phyloP scores from a whole-genome alignment of 75 land plant genomes.

The Picea glauca region DNA sequence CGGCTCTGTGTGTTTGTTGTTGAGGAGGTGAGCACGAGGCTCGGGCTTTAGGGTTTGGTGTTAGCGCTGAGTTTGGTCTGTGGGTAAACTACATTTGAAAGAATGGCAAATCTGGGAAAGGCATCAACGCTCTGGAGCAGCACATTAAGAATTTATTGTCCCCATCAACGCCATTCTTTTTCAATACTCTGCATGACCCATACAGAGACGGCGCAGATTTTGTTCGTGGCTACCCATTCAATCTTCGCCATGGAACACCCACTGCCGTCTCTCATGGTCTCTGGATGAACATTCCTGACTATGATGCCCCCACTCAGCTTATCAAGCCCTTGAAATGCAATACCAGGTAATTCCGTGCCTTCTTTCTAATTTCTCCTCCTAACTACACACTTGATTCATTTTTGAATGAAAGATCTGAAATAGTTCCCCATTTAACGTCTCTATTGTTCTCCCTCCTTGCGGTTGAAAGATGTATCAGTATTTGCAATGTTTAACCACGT shows the following conservation, averaged over 20 bases:
- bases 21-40: too few relatives aligned
- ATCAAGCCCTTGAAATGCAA: constrained; percentile 49
- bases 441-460: too few relatives aligned
- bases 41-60: too few relatives aligned
- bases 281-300: constrained; percentile 81
- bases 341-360: constrained; percentile 1
- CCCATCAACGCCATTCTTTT: constrained; percentile 47
- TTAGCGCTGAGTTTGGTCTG: too few relatives aligned
- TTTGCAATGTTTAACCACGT: too few relatives aligned
- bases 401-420: neutral
- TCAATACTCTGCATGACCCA: constrained; percentile 58
- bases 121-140: constrained; percentile 71
- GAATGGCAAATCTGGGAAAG: constrained; percentile 31
- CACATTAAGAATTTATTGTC: constrained; percentile 48
- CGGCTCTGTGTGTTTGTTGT: too few relatives aligned
- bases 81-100: too few relatives aligned
- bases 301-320: constrained; percentile 87
- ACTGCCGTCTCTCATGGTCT: constrained; percentile 83
- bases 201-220: constrained; percentile 49
- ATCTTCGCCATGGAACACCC: constrained; percentile 55
- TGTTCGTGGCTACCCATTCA: constrained; percentile 57
- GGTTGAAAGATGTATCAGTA: too few relatives aligned
- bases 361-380: too few relatives aligned
- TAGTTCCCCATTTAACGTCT: too few relatives aligned
- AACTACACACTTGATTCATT: neutral